A percentile compares a stretch with the other conserved stretches of the same genome.
Conservation (phyloP, 2,329 filamentous ascomycete species). For the Trichoderma semiorbis region DNA sequence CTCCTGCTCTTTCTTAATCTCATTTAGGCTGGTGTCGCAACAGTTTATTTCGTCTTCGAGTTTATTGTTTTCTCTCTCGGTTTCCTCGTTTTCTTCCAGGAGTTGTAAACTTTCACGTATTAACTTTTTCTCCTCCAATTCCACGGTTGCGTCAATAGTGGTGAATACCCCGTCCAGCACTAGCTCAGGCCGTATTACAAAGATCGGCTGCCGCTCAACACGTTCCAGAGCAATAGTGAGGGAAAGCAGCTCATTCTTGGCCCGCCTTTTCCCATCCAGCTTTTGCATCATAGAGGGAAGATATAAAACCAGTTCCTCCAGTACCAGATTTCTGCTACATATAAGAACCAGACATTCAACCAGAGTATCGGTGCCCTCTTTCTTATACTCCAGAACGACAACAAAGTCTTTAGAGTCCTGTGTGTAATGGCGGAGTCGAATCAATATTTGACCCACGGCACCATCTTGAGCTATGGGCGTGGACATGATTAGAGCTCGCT, state of each 20-base stretch:
- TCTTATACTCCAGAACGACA: background rate
- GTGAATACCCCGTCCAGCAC: background rate
- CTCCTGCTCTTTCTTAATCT: background rate
- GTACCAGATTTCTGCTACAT: background rate
- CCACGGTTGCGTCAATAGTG: conserved; percentile 10
- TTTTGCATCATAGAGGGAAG: background rate
- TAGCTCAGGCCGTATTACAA: background rate
- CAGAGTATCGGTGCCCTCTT: background rate
- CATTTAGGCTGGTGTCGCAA: background rate
- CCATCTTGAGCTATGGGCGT: background rate
- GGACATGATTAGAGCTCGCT: background rate
- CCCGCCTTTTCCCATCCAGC: background rate
- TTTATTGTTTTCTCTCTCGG: background rate
- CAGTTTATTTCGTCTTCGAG: background rate
- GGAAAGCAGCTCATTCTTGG: conserved; percentile 6
- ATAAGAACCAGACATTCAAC: background rate
- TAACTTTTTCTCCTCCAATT: background rate
- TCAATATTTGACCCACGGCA: background rate
- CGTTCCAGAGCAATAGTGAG: background rate
- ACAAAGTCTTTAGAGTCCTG: conserved; percentile 4
- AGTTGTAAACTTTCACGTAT: background rate
- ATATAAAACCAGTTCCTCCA: background rate
- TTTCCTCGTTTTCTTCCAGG: background rate
- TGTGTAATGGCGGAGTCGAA: conserved; percentile 2
- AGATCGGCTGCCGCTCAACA: background rate